Percentiles rank a stretch among this genome's conserved stretches.
These are phyloP conservation scores for Naumovozyma baii DNA, from an alignment of 805 yeast genomes.

Conservation along the genomic window DNA sequence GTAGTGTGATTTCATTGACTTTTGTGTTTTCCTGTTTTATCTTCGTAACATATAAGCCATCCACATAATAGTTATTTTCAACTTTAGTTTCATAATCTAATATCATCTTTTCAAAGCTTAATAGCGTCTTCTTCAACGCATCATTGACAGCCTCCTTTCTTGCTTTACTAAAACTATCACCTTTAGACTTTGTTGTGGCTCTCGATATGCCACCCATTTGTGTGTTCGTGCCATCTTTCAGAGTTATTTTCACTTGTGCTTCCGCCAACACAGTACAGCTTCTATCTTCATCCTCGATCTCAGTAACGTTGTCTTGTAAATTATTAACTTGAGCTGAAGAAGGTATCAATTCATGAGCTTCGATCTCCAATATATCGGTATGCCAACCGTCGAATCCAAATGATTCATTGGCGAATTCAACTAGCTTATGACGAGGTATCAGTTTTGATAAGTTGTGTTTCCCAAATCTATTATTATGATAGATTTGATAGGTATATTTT, in stretches of 20 bases:
- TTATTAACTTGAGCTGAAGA: not conserved
- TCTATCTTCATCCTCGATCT: conserved; percentile 6
- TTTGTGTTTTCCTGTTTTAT: not conserved
- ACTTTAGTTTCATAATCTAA: conserved; percentile 29
- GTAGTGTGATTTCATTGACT: not conserved
- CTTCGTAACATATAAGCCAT: conserved; percentile 20
- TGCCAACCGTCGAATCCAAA: conserved; percentile 56
- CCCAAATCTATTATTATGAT: conserved; percentile 21
- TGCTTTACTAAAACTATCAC: conserved; percentile 70
- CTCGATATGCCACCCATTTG: conserved; percentile 73
- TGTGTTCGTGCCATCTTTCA: conserved; percentile 74
- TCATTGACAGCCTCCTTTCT: conserved; percentile 81
- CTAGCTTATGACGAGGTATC: conserved; percentile 30
- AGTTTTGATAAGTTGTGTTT: conserved; percentile 20
- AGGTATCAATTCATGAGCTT: conserved; percentile 12
- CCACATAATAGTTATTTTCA: conserved; percentile 28
- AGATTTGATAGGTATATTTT: conserved; percentile 19
- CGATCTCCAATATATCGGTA: conserved; percentile 30
- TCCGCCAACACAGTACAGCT: conserved; percentile 26
- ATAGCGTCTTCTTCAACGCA: conserved; percentile 66
- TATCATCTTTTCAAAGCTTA: conserved; percentile 66
- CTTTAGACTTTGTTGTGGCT: conserved; percentile 49
- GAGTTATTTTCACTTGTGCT: conserved; percentile 51
- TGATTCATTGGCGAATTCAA: conserved; percentile 39
- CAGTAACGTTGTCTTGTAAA: not conserved